Percentiles rank a stretch among this genome's conserved stretches.
phyloP scores from a whole-genome alignment of 805 yeast species.

The Diddensiella transvaalensis region DNA sequence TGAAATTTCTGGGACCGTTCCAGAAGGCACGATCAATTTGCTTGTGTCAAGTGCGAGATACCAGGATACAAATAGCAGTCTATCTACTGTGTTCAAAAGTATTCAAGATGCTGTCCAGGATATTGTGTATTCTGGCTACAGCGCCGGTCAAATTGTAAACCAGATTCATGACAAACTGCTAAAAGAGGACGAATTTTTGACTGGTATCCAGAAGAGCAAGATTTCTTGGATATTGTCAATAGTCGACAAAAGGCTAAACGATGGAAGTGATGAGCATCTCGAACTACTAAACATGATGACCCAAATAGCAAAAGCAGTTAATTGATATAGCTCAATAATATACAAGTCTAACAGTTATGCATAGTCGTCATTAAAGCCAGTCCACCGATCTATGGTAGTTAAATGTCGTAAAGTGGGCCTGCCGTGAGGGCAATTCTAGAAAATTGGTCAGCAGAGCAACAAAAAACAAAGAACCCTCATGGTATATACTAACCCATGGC shows the following conservation, averaged over 20 bases:
- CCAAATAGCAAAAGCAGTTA: slow-evolving; percentile 40
- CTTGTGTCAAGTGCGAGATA: slow-evolving; percentile 39
- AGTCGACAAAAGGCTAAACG: slow-evolving; percentile 68
- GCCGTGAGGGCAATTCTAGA: slow-evolving; percentile 76
- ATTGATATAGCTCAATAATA: background rate
- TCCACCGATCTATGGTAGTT: slow-evolving; percentile 43
- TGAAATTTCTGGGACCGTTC: slow-evolving; percentile 77
- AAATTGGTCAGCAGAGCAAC: too few relatives aligned
- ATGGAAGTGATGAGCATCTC: slow-evolving; percentile 86
- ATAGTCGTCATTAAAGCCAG: slow-evolving; percentile 16
- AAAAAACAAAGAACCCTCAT: too few relatives aligned
- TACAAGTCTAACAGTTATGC: background rate
- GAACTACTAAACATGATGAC: slow-evolving; percentile 66
- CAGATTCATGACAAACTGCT: slow-evolving; percentile 70
- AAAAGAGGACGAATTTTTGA: slow-evolving; percentile 44
- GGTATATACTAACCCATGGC: slow-evolving; percentile 62
- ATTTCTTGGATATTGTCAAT: slow-evolving; percentile 66
- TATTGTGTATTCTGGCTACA: slow-evolving; percentile 68
- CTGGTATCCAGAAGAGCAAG: slow-evolving; percentile 55
- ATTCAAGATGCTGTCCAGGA: slow-evolving; percentile 43
- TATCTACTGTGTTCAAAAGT: slow-evolving; percentile 21
- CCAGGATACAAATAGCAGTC: slow-evolving; percentile 24
- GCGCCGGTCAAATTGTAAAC: slow-evolving; percentile 64
- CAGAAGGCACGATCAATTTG: slow-evolving; percentile 42
- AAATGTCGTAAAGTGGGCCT: slow-evolving; percentile 95